Percentiles rank a stretch among this genome's conserved stretches.
Evolutionary conservation across 73 alveolate genomes (phyloP).

Genomic region (Paramecium pentaurelia): DNA sequence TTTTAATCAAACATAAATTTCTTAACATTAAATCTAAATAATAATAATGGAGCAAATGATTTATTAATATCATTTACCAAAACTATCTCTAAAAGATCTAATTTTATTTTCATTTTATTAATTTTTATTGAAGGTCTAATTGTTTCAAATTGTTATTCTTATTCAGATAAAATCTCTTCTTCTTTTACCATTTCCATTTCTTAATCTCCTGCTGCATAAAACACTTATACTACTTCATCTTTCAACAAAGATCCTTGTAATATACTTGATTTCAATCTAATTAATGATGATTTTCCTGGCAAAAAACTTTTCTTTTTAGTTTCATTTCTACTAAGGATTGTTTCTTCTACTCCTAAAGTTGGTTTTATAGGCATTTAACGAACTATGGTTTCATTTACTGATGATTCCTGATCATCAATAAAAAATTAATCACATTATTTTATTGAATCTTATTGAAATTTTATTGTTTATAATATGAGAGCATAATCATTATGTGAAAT

Average conservation of each 20-base stretch:
- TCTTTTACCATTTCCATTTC: neutral
- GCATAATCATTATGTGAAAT: neutral
- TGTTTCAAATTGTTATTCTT: neutral
- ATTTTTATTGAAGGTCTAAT: neutral
- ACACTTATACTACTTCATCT: neutral
- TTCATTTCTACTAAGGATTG: neutral
- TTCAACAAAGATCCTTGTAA: neutral
- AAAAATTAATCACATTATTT: neutral
- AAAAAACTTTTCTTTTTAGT: neutral
- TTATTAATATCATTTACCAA: neutral
- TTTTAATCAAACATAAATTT: neutral
- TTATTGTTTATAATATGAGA: neutral
- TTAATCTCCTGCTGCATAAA: neutral
- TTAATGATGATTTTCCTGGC: neutral
- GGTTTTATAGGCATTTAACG: neutral
- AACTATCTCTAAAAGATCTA: neutral
- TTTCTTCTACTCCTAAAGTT: neutral
- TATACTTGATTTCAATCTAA: neutral
- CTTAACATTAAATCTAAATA: neutral
- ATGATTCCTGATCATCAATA: neutral
- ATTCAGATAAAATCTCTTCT: neutral
- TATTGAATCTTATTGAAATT: neutral
- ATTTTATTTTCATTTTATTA: neutral
- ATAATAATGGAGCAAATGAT: conserved; percentile 10
- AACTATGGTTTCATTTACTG: neutral